Percentiles rank a stretch among this genome's conserved stretches.
phyloP scores from a whole-genome alignment of 164 flowering plant species.

The Cinnamomum chago region DNA sequence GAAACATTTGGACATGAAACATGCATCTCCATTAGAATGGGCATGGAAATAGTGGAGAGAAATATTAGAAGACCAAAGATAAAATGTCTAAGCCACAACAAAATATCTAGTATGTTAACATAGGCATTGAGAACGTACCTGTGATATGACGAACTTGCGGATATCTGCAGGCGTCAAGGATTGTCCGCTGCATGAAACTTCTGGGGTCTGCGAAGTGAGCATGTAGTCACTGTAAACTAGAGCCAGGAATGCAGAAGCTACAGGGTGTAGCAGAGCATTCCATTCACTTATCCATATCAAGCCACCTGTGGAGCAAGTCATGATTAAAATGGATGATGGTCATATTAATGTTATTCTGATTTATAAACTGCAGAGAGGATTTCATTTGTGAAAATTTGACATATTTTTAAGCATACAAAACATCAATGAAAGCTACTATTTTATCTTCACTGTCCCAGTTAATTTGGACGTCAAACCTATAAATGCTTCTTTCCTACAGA shows the following conservation, averaged over 20 bases:
- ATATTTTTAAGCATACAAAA: too few relatives aligned
- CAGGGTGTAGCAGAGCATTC: constrained; percentile 93
- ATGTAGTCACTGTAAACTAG: constrained; percentile 88
- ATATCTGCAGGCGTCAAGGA: constrained; percentile 60
- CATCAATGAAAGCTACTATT: too few relatives aligned
- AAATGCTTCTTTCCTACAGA: too few relatives aligned
- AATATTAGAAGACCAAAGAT: too few relatives aligned
- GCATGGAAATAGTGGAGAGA: too few relatives aligned
- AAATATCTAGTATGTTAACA: too few relatives aligned
- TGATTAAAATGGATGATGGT: not conserved
- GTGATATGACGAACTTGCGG: constrained; percentile 81
- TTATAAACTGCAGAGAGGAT: not conserved
- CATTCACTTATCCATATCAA: constrained; percentile 83
- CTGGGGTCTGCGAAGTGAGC: constrained; percentile 61
- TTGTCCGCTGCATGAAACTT: constrained; percentile 45
- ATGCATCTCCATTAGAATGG: too few relatives aligned
- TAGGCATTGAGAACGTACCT: constrained; percentile 37
- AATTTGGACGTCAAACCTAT: not conserved
- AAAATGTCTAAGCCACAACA: too few relatives aligned
- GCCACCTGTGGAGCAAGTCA: constrained; percentile 54
- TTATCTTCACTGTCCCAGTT: not conserved
- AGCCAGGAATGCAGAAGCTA: constrained; percentile 88
- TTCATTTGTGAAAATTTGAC: not conserved
- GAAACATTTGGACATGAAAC: too few relatives aligned
- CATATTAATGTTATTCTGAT: not conserved